Percentiles rank a stretch among this genome's conserved stretches.
phyloP scores from a whole-genome alignment of 495 filamentous ascomycete genomes.

The Baudoinia panamericana region DNA sequence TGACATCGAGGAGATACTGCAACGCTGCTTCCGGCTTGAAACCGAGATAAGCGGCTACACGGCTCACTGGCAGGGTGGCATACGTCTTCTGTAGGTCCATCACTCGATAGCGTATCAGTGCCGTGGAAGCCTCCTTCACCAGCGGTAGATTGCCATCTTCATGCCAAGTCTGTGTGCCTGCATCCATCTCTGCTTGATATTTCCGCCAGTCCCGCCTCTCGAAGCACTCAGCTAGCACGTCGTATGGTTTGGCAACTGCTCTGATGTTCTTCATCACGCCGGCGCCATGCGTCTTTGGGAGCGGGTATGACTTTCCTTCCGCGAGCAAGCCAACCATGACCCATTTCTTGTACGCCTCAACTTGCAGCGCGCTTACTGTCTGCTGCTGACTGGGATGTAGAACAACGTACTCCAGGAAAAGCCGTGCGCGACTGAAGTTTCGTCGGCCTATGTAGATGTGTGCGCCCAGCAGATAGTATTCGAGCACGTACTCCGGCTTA shows the following conservation, averaged over 20 bases:
- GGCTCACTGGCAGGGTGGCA: constrained; percentile 25
- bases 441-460: constrained; percentile 63
- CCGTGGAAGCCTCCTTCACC: constrained; percentile 38
- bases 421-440: constrained; percentile 57
- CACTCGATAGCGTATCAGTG: constrained; percentile 37
- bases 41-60: constrained; percentile 22
- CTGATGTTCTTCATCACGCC: constrained; percentile 44
- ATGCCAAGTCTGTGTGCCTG: constrained; percentile 43
- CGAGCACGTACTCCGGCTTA: constrained; percentile 45
- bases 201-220: constrained; percentile 41
- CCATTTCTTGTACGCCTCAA: constrained; percentile 91
- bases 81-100: constrained; percentile 27
- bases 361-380: constrained; percentile 59
- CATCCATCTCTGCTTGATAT: constrained; percentile 46
- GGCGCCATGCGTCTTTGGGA: constrained; percentile 36
- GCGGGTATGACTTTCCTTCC: constrained; percentile 47
- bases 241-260: constrained; percentile 54
- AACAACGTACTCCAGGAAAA: constrained; percentile 57
- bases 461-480: constrained; percentile 68
- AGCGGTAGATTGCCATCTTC: constrained; percentile 44
- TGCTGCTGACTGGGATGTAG: constrained; percentile 45
- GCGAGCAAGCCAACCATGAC: constrained; percentile 62
- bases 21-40: constrained; percentile 14
- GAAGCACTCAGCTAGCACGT: constrained; percentile 55
- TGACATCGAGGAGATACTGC: constrained; percentile 22